Conservation (phyloP, 345 rosid species). For the Isatis tinctoria region DNA sequence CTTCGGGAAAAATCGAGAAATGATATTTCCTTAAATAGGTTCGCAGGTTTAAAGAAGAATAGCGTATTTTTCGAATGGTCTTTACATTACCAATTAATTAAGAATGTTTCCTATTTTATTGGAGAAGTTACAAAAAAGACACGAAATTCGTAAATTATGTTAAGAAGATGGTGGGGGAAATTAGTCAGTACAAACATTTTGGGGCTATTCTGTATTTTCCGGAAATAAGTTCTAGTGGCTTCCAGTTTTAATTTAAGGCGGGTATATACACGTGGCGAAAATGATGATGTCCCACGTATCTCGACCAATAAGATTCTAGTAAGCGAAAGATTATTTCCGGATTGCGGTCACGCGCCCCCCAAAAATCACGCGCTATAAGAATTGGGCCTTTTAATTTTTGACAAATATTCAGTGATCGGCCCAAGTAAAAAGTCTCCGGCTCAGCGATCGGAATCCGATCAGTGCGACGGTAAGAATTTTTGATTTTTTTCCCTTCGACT, state of each 20-base stretch:
- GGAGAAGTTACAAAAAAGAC: neutral
- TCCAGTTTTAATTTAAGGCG: slow-evolving; percentile 32
- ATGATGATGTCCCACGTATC: slow-evolving; percentile 40
- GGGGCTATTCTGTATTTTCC: neutral
- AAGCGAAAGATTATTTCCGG: neutral
- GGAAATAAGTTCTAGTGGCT: slow-evolving; percentile 32
- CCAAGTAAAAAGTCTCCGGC: neutral
- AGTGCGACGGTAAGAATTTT: slow-evolving; percentile 9
- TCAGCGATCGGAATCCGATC: slow-evolving; percentile 20
- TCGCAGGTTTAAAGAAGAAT: slow-evolving; percentile 22
- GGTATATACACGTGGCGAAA: slow-evolving; percentile 52
- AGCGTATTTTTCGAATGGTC: neutral
- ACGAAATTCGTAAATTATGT: neutral
- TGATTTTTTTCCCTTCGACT: neutral
- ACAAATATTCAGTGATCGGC: neutral
- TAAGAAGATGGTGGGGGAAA: neutral
- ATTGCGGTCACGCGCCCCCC: slow-evolving; percentile 5
- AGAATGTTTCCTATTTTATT: neutral
- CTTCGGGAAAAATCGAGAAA: slow-evolving; percentile 24
- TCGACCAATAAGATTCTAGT: slow-evolving; percentile 60
- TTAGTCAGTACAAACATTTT: neutral
- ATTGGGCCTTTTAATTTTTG: neutral
- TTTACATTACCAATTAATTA: neutral
- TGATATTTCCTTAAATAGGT: slow-evolving; percentile 28
- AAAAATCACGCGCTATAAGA: neutral